These are phyloP conservation scores for Darksidea phi DNA, from an alignment of 495 filamentous ascomycete genomes.

Conservation along the genomic window DNA sequence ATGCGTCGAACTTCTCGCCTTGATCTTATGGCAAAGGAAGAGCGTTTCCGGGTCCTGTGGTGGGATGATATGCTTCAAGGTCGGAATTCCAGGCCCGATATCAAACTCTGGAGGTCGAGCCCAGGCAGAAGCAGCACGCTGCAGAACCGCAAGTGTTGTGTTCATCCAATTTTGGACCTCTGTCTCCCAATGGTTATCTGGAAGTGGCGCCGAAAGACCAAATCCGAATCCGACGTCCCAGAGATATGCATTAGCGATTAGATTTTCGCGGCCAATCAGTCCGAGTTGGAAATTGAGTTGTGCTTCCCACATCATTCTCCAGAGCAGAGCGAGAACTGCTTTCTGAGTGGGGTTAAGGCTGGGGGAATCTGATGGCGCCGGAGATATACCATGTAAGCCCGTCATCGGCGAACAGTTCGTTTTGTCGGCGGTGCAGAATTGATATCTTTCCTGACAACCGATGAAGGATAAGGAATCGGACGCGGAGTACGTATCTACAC, in stretches of 20 bases:
- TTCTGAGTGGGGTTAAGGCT: constrained; percentile 4
- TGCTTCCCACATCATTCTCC: constrained; percentile 4
- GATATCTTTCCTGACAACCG: constrained; percentile 21
- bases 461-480: constrained; percentile 4
- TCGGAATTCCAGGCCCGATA: constrained; percentile 3
- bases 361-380: not conserved
- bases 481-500: not conserved
- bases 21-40: constrained; percentile 23
- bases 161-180: constrained; percentile 24
- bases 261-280: constrained; percentile 4
- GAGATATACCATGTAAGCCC: constrained; percentile 1
- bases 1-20: constrained; percentile 1
- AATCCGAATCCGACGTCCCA: constrained; percentile 12
- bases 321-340: constrained; percentile 3
- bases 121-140: not conserved
- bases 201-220: constrained; percentile 7
- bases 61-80: constrained; percentile 9
- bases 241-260: constrained; percentile 18
- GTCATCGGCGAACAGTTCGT: constrained; percentile 11
- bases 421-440: constrained; percentile 11
- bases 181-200: constrained; percentile 17
- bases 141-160: constrained; percentile 11
- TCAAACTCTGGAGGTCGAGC: constrained; percentile 18
- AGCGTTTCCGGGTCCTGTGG: not conserved
- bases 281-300: constrained; percentile 10